Evolutionary conservation across 805 yeast genomes (phyloP), one percentile per base, ranked within the genome.

Genomic region (Phaffomyces opuntiae): DNA sequence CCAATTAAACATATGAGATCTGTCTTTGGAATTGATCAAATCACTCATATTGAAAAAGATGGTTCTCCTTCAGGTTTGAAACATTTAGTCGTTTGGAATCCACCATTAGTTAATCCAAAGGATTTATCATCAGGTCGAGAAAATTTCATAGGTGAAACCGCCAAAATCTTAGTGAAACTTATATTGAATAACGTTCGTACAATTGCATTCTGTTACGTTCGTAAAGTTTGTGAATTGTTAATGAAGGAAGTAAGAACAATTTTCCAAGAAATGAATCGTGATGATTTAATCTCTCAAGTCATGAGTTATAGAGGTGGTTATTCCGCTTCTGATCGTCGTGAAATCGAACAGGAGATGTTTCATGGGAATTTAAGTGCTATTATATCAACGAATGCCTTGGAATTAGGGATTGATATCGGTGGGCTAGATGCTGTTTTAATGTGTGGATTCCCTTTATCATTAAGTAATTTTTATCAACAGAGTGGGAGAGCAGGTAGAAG

Each of bases 221-320:
- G 99, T 44, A 74, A 80, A 46, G 83, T 84, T 4, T 91, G 96
- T 63, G 99, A 93, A 63, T 66, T 87, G 24, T 57, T 93, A 39
- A 87, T 91, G 85, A 85, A 87, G 52, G 91, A 87, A 45, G 83
- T 90, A 0, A 65, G 95, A 43, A 69, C 67, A n/a, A 62, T 71
- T 16, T 67, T 81, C 32, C 65, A 70, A 33, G 71, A 69, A 26
- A 55, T 68, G 39, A 72, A 73, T 31, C 69, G 69, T 51, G 55
- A 69, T 12, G 74, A 75, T 31, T 56, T 78, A 41, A 57, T 72
- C 4, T 67, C 77, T n/a, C 83, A 82, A 47, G 83, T 90, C 4
- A 87, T 88, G 95, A 80, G 95, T 43, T 93, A 93, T 56, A 70
- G 99, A 52, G 99, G 98, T 34, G 99, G 99, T 1, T 93, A 93